A percentile compares a stretch with the other conserved stretches of the same genome.
phyloP scores from a whole-genome alignment of 139 green algal genomes.

The Zygnema cylindricum region DNA sequence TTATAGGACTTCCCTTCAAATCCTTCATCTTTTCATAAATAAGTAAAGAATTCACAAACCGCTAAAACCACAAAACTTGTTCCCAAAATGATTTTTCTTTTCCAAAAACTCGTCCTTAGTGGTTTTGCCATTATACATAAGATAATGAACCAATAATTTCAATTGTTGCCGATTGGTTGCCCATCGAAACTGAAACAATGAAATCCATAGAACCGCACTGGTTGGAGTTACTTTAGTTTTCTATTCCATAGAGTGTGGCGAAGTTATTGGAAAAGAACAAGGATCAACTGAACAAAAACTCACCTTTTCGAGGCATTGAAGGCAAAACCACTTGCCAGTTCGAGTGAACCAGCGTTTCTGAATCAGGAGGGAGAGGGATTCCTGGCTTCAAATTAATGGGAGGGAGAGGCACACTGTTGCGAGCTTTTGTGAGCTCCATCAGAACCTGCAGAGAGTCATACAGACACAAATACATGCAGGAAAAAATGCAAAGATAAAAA shows the following conservation, averaged over 20 bases:
- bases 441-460: slow-evolving; percentile 43
- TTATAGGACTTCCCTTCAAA: background rate
- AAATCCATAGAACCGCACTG: too few species aligned
- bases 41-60: background rate
- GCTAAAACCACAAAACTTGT: background rate
- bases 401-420: slow-evolving; percentile 52
- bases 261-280: background rate
- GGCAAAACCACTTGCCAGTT: slow-evolving; percentile 27
- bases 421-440: slow-evolving; percentile 35
- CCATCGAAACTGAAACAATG: background rate
- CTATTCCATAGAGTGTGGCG: background rate
- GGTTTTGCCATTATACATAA: background rate
- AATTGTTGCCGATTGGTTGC: background rate
- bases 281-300: background rate
- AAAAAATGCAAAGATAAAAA: background rate
- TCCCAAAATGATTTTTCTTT: background rate
- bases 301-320: background rate
- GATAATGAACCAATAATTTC: background rate
- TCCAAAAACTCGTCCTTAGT: background rate
- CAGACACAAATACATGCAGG: slow-evolving; percentile 16
- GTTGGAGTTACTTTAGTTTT: background rate
- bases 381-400: background rate
- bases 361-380: slow-evolving; percentile 36
- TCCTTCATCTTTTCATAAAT: background rate
- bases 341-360: slow-evolving; percentile 29